Evolutionary conservation across 306 rosid genomes (phyloP).

Genomic region (Glycine soja): DNA sequence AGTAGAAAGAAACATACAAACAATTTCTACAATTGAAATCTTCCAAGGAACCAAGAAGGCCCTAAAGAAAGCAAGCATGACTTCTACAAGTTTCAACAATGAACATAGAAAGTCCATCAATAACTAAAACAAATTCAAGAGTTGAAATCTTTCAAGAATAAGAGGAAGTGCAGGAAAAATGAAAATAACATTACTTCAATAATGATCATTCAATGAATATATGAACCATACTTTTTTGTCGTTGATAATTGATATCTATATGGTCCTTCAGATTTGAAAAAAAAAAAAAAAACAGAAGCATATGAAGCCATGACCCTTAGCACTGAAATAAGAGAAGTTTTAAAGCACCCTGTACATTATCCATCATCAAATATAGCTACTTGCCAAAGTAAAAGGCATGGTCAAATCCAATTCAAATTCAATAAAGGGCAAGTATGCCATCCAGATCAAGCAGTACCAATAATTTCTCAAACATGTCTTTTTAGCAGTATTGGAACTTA

Average conservation of each 20-base stretch:
- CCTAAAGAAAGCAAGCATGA: not conserved
- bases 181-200: not conserved
- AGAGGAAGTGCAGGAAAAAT: not conserved
- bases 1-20: not conserved
- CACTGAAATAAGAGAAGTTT: slow-evolving; percentile 4
- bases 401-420: slow-evolving; percentile 3
- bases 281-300: not conserved
- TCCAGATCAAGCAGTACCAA: not conserved
- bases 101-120: no score
- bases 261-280: not conserved
- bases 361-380: not conserved
- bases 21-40: not conserved
- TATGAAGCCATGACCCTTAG: not conserved
- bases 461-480: no score
- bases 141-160: not conserved
- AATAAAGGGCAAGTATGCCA: not conserved
- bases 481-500: not conserved
- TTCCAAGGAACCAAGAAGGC: not conserved
- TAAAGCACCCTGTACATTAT: slow-evolving; percentile 15
- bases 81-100: slow-evolving; percentile 7
- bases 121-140: no score
- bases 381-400: slow-evolving; percentile 7
- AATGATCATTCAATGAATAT: not conserved
- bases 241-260: not conserved
- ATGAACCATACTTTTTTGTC: not conserved